These are phyloP conservation scores for Xanthoconium separans DNA, from an alignment of 1,284 basidiomycete genomes.

Conservation along the genomic window DNA sequence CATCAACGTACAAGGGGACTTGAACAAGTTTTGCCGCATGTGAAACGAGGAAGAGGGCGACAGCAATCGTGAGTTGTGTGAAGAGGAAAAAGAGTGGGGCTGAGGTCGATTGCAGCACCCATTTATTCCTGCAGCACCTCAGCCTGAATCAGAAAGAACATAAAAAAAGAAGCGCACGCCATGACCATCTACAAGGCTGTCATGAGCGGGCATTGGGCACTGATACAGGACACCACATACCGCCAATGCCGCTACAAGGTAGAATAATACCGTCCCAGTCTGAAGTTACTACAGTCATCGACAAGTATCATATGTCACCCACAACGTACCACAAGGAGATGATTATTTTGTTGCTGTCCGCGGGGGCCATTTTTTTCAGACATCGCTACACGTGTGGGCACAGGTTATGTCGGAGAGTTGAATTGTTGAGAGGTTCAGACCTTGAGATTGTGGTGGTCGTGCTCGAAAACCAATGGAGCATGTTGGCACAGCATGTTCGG, in stretches of 20 bases:
- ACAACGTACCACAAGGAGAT: slow-evolving; percentile 31
- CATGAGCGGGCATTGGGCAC: slow-evolving; percentile 17
- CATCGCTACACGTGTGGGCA: slow-evolving; percentile 12
- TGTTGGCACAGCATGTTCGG: neutral
- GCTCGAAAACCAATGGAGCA: neutral
- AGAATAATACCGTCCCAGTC: slow-evolving; percentile 71
- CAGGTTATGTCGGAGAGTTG: neutral
- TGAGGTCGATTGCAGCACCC: slow-evolving; percentile 67
- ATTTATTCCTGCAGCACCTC: slow-evolving; percentile 63
- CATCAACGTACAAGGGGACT: slow-evolving; percentile 59
- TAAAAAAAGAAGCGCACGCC: slow-evolving; percentile 47
- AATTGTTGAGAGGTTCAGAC: neutral
- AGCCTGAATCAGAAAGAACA: slow-evolving; percentile 10
- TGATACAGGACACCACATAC: slow-evolving; percentile 47
- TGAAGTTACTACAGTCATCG: slow-evolving; percentile 28
- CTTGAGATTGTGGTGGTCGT: neutral
- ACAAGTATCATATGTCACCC: slow-evolving; percentile 7
- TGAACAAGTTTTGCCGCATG: slow-evolving; percentile 62
- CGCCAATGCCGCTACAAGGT: slow-evolving; percentile 77
- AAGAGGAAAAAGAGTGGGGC: slow-evolving; percentile 86
- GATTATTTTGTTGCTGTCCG: slow-evolving; percentile 30
- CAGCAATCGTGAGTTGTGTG: slow-evolving; percentile 76
- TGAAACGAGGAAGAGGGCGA: slow-evolving; percentile 66
- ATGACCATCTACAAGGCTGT: slow-evolving; percentile 64
- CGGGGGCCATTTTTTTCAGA: slow-evolving; percentile 30